Base-by-base conservation (phyloP, 2,329 filamentous ascomycete species). In the Alternaria viburni region DNA sequence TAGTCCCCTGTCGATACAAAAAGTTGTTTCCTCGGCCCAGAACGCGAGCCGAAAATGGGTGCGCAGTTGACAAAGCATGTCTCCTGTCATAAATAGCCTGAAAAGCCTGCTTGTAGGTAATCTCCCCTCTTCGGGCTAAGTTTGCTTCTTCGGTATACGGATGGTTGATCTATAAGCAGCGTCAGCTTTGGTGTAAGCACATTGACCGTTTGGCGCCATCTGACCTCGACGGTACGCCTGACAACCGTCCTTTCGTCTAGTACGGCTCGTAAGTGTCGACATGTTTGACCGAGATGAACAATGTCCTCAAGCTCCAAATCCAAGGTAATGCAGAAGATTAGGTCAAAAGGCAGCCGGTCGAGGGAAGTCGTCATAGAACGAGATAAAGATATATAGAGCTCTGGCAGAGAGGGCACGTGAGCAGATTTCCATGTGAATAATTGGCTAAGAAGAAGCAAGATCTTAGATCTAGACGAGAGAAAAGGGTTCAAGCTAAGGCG, bases 1-100 rank as follows among this genome's bases (percentile, higher is more conserved):
- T 79, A 11, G 87, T 83, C 6, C 91, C 90, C 61, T 88, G 84
- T 17, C 83, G 81, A 74, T 91, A 93, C 2, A 89, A 76, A 76
- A 90, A 92, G 4, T 83, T 82, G 23, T 88, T 85, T 4, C 86
- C 89, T 56, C 87, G 81, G 4, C 86, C 90, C 30, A 93, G 73
- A 0, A 89, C 81, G 3, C 85, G 85, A 15, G 86, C 85, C 0
- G 87, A 84, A 73, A 88, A 93, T 0, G 91, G 91, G 30, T 83
- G 79, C 6, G 88, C 89, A 21, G 83, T 84, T 4, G 88, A 83
- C 51, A 91, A 81, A 21, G 91, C 88, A 55, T 86, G 78, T 56
- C 86, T 84, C 52, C 89, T 83, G 73, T 90, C 89, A 64, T 87
- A 86, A 10, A 90, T 81, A 49, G 86, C 83, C n/a, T 87, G 84